Base-by-base conservation (phyloP, 805 yeast species). In the Maudiozyma turicensis region DNA sequence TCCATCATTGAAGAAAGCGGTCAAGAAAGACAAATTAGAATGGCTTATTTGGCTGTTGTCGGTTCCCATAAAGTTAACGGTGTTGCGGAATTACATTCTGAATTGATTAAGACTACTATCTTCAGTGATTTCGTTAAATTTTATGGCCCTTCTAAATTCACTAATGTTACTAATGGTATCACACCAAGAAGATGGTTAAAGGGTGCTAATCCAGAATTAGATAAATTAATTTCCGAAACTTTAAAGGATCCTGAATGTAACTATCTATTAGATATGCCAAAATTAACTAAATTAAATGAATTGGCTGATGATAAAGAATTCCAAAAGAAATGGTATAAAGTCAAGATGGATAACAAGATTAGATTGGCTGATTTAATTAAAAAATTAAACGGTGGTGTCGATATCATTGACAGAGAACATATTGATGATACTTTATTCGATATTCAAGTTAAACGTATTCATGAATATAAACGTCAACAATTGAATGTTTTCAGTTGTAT, bases 151-250 rank as follows among this genome's bases (percentile, higher is more conserved):
- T 86, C 86, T 54, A 86, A 85, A 69, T 89, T 89, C 69, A 86
- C 86, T 47, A 89, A 89, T 60, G 96, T 89, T 52, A 89, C 97
- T 45, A 89, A 89, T 67, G 97, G 97, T 71, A 81, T 89, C 63
- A 89, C 97, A 3, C 96, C 96, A 58, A 81, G 97, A 75, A 82
- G 97, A 71, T 89, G 97, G 97, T 77, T 89, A 64, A 82, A 81
- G 65, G 95, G 89, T 71, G 95, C 96, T 46, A 90, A 89, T 67
- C 96, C 97, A 9, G 74, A 73, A 56, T 73, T 89, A 58, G 77
- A 93, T 14, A 71, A 69, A n/a, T 74, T 89, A 56, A 90, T 90
- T 62, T 75, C 86, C 41, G 75, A 80, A 46, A 81, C 80, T 57
- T 73, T 88, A 47, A 52, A 59, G 26, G 68, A 64, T 50, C 82